Evolutionary conservation across 441 rosid species (phyloP).

Genomic region (Euphorbia celastroides): DNA sequence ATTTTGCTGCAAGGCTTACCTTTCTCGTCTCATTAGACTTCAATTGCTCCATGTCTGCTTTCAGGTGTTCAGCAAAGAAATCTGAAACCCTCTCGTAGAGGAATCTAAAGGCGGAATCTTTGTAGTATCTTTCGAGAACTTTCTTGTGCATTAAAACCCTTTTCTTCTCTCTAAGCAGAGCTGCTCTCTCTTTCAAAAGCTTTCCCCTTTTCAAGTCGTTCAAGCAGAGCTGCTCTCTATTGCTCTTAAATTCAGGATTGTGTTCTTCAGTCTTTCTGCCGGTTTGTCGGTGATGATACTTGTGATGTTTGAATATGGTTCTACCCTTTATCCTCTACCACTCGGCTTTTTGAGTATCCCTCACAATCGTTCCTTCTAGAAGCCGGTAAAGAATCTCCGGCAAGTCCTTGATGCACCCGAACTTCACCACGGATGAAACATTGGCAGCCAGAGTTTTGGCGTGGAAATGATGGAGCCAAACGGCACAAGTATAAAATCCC

Average conservation of each 20-base stretch:
- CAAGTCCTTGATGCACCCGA: no score
- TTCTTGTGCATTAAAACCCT: conserved; percentile 15
- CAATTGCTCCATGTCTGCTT: conserved; percentile 12
- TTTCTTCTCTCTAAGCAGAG: conserved; percentile 8
- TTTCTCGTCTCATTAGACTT: not conserved
- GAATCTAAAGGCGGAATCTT: conserved; percentile 22
- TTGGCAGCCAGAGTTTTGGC: not conserved
- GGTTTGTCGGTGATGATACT: no score
- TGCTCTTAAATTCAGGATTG: no score
- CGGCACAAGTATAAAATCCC: conserved; percentile 21
- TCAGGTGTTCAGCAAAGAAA: conserved; percentile 21
- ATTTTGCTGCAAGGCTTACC: conserved; percentile 26
- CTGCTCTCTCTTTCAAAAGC: conserved; percentile 18
- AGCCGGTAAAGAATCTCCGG: no score
- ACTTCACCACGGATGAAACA: not conserved
- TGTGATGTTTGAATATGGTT: no score
- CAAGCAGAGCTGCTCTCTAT: no score
- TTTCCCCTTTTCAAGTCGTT: no score
- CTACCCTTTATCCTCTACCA: no score
- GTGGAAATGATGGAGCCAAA: not conserved
- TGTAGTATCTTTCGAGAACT: conserved; percentile 1
- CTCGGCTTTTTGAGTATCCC: no score
- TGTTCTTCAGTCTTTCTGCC: no score
- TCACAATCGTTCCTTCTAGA: no score
- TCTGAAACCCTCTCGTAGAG: conserved; percentile 19